A percentile compares a stretch with the other conserved stretches of the same genome.
Evolutionary conservation across 202 grass and related monocot species (phyloP).

Genomic region (Setaria italica): DNA sequence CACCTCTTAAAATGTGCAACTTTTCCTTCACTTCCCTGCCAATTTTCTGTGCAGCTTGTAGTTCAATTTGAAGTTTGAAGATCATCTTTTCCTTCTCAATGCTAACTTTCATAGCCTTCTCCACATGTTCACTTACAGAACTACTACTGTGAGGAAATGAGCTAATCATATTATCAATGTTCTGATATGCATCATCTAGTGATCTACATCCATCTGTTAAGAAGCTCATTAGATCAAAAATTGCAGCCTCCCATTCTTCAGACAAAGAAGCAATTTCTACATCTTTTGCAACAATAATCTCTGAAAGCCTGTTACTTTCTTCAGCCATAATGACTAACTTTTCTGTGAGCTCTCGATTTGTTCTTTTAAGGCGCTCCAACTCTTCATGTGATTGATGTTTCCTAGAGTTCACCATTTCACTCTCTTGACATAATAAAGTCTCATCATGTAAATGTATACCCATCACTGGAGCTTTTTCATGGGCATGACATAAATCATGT

Average conservation of each 20-base stretch:
- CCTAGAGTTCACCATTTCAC: conserved; percentile 36
- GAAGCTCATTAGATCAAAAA: conserved; percentile 83
- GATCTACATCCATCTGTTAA: conserved; percentile 77
- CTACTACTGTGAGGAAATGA: conserved; percentile 73
- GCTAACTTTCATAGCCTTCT: conserved; percentile 81
- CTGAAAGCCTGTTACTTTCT: conserved; percentile 70
- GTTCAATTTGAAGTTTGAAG: conserved; percentile 65
- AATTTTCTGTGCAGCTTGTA: conserved; percentile 65
- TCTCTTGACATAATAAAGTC: conserved; percentile 26
- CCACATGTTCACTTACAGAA: conserved; percentile 69
- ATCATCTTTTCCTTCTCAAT: conserved; percentile 84
- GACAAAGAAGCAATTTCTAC: conserved; percentile 64
- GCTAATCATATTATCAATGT: conserved; percentile 73
- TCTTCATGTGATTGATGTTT: conserved; percentile 39
- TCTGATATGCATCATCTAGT: conserved; percentile 78
- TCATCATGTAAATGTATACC: conserved; percentile 30
- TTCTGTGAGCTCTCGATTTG: conserved; percentile 57
- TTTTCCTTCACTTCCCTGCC: conserved; percentile 72
- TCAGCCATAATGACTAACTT: conserved; percentile 60
- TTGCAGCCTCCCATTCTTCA: conserved; percentile 82
- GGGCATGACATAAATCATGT: conserved; percentile 23
- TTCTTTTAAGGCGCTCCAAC: conserved; percentile 48
- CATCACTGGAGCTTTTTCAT: conserved; percentile 27
- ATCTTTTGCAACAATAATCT: conserved; percentile 65
- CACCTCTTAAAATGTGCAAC: conserved; percentile 80